phyloP scores from a whole-genome alignment of 1,284 basidiomycete species.

The Laetiporus sulphureus region DNA sequence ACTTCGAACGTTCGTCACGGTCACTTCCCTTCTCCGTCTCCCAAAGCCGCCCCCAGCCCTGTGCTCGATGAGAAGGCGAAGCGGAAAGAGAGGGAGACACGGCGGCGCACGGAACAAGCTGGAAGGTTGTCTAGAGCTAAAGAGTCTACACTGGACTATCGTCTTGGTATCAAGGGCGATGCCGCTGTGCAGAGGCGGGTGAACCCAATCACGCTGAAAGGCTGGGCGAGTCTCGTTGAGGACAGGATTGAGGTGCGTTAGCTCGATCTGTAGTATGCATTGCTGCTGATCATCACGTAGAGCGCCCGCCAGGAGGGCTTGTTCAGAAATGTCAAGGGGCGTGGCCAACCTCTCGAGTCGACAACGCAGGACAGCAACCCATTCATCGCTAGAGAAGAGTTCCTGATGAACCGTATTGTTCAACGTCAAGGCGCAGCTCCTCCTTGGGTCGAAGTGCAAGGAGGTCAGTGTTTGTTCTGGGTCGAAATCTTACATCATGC shows the following conservation, averaged over 20 bases:
- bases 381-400: constrained; percentile 73
- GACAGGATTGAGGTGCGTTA: constrained; percentile 68
- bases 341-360: constrained; percentile 63
- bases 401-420: constrained; percentile 85
- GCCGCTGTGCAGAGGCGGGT: constrained; percentile 29
- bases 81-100: constrained; percentile 44
- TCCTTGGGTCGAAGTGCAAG: constrained; percentile 88
- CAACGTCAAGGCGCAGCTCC: constrained; percentile 81
- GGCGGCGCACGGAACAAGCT: constrained; percentile 45
- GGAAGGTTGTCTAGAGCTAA: constrained; percentile 57
- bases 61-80: constrained; percentile 46
- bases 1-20: constrained; percentile 47
- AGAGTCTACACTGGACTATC: constrained; percentile 76
- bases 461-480: constrained; percentile 34
- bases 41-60: constrained; percentile 21
- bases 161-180: constrained; percentile 39
- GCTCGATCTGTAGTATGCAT: background rate
- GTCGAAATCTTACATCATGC: background rate
- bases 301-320: constrained; percentile 62
- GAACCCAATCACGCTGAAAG: constrained; percentile 61
- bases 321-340: constrained; percentile 69
- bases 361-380: constrained; percentile 73
- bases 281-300: constrained; percentile 26
- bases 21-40: constrained; percentile 29
- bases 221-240: constrained; percentile 73